These are phyloP conservation scores for Forsythia suspensa DNA, from an alignment of 257 asterid species.

Conservation along the genomic window DNA sequence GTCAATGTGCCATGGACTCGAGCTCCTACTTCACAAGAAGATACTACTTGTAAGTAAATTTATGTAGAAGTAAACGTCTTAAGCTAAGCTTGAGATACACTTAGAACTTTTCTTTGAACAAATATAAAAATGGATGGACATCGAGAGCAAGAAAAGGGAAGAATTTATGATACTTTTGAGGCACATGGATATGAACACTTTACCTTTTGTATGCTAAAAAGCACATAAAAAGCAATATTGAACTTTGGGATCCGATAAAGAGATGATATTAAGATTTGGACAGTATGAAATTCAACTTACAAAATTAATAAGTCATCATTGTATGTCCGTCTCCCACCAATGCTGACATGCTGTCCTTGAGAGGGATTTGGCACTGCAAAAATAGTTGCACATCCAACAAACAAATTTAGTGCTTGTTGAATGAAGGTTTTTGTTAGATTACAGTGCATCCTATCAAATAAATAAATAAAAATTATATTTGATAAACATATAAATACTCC, in stretches of 20 bases:
- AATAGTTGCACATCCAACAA: conserved; percentile 22
- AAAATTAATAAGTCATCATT: background rate
- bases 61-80: background rate
- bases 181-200: conserved; percentile 14
- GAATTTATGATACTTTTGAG: conserved; percentile 28
- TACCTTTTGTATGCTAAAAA: conserved; percentile 34
- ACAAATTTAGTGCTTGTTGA: background rate
- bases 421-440: too few species aligned
- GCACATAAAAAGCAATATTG: conserved; percentile 39
- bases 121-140: conserved; percentile 9
- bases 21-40: background rate
- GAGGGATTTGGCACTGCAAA: conserved; percentile 22
- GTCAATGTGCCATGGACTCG: background rate
- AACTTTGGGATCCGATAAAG: conserved; percentile 47
- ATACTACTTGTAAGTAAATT: background rate
- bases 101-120: conserved; percentile 10
- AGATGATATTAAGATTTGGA: conserved; percentile 4
- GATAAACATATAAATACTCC: too few species aligned
- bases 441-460: too few species aligned
- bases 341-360: conserved; percentile 15
- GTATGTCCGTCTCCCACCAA: conserved; percentile 3
- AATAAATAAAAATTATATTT: too few species aligned
- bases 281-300: background rate
- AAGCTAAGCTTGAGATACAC: background rate
- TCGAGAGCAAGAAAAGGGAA: conserved; percentile 20